Conservation (phyloP, 2,329 filamentous ascomycete genomes). For the Claviceps pusilla region DNA sequence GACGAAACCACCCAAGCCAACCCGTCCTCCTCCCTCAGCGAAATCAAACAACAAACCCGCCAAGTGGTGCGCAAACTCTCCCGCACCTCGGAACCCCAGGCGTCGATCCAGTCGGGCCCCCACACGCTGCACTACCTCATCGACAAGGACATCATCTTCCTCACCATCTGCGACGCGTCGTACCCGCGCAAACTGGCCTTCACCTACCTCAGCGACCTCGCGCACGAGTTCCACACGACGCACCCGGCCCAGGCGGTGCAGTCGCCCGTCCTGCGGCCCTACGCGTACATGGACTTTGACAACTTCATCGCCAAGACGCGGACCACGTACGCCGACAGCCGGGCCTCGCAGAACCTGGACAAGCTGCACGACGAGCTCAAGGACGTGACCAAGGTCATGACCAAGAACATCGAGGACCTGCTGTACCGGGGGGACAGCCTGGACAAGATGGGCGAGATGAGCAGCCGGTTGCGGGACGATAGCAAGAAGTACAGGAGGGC, state of each 20-base stretch:
- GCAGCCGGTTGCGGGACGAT: constrained; percentile 72
- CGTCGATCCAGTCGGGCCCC: constrained; percentile 70
- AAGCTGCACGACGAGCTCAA: constrained; percentile 93
- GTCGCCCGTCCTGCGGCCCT: constrained; percentile 63
- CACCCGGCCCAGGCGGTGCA: constrained; percentile 64
- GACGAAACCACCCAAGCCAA: constrained; percentile 46
- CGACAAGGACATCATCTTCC: constrained; percentile 68
- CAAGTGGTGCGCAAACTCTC: constrained; percentile 78
- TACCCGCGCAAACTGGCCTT: constrained; percentile 98
- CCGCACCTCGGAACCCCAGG: constrained; percentile 78
- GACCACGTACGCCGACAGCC: constrained; percentile 82
- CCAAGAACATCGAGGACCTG: constrained; percentile 97
- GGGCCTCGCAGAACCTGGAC: constrained; percentile 83
- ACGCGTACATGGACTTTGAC: constrained; percentile 96
- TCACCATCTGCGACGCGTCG: constrained; percentile 82
- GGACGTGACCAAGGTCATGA: constrained; percentile 98
- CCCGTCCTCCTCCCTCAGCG: constrained; percentile 43
- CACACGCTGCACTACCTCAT: constrained; percentile 88
- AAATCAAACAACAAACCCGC: constrained; percentile 84
- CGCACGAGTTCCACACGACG: constrained; percentile 76
- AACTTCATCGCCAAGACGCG: constrained; percentile 90
- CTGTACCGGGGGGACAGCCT: constrained; percentile 87
- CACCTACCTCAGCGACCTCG: constrained; percentile 88
- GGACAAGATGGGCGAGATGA: constrained; percentile 95
- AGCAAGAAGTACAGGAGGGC: constrained; percentile 87